These are phyloP conservation scores for Cymbopogon citratus DNA, from an alignment of 176 grass and related monocot species.

Conservation along the genomic window DNA sequence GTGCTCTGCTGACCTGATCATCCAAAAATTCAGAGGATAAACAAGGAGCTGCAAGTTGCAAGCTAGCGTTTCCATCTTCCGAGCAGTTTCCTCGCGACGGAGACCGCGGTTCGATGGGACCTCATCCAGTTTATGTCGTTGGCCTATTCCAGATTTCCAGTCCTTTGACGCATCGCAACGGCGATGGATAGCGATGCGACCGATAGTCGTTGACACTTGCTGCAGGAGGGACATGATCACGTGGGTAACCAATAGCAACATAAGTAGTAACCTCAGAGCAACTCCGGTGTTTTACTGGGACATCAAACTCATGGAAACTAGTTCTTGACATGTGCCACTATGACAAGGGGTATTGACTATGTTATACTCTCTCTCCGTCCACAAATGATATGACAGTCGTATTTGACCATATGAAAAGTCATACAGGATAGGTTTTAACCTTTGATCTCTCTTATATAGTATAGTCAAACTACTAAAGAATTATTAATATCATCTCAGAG, in stretches of 20 bases:
- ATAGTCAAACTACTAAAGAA: too few relatives aligned
- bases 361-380: too few relatives aligned
- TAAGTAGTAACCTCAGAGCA: too few relatives aligned
- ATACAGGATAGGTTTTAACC: too few relatives aligned
- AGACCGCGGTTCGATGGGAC: neutral
- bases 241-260: neutral
- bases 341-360: too few relatives aligned
- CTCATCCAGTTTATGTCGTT: neutral
- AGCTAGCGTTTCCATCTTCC: neutral
- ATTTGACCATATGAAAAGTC: too few relatives aligned
- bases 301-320: too few relatives aligned
- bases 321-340: too few relatives aligned
- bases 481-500: too few relatives aligned
- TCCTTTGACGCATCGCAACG: neutral
- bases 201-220: neutral
- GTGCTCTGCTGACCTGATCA: constrained; percentile 43
- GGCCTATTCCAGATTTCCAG: neutral
- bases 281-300: too few relatives aligned
- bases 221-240: neutral
- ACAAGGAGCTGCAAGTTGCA: neutral
- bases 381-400: too few relatives aligned
- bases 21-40: neutral
- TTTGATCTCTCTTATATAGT: too few relatives aligned
- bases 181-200: neutral
- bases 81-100: constrained; percentile 27